Evolutionary conservation across 495 filamentous ascomycete genomes (phyloP).

Genomic region (Penicillium tannophilum): DNA sequence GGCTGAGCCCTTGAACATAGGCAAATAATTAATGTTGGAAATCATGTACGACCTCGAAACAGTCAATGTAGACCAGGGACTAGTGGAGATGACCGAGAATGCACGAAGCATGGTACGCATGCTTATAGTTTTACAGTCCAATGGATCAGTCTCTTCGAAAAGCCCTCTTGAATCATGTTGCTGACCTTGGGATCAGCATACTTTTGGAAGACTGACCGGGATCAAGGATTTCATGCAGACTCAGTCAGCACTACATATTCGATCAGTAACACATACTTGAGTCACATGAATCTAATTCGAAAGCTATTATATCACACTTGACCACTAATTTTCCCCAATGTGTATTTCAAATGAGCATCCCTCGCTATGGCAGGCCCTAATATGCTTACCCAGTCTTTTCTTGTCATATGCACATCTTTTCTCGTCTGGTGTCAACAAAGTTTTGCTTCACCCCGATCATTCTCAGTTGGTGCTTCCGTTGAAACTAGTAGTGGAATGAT

Average conservation of each 20-base stretch:
- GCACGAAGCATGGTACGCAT: background rate
- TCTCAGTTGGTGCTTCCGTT: background rate
- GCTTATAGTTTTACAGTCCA: background rate
- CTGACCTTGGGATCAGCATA: background rate
- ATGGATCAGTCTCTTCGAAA: background rate
- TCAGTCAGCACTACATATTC: background rate
- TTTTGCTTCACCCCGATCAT: background rate
- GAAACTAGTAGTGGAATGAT: conserved; percentile 40
- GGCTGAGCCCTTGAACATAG: too few species aligned
- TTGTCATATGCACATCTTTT: background rate
- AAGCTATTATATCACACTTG: background rate
- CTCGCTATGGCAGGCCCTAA: background rate
- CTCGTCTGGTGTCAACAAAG: background rate
- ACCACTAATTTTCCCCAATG: background rate
- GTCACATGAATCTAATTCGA: background rate
- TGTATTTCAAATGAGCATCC: background rate
- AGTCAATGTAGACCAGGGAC: too few species aligned
- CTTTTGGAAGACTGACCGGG: background rate
- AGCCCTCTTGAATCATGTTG: background rate
- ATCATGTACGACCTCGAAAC: too few species aligned
- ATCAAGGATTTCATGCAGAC: background rate
- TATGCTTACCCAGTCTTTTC: background rate
- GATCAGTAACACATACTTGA: background rate
- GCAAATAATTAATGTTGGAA: too few species aligned
- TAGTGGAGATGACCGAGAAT: too few species aligned